A percentile compares a stretch with the other conserved stretches of the same genome.
Evolutionary conservation across 2,329 filamentous ascomycete genomes (phyloP).

Genomic region (Aspergillus awamori): DNA sequence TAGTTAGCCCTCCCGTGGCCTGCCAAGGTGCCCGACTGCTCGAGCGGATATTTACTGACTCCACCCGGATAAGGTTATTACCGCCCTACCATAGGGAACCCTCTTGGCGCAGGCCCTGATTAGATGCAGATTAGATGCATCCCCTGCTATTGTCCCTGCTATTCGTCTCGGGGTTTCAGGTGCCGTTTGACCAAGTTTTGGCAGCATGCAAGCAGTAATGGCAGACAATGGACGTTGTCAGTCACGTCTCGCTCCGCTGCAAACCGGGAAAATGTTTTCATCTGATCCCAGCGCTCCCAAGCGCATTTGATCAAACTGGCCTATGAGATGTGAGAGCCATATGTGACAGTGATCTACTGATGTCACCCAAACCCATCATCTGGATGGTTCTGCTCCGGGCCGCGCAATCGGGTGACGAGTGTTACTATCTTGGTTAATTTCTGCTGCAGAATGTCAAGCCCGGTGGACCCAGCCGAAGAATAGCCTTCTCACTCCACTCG

Average conservation of each 20-base stretch:
- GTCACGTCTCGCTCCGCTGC: not conserved
- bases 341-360: not conserved
- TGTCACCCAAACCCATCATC: not conserved
- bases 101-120: not conserved
- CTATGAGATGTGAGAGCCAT: not conserved
- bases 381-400: not conserved
- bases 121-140: not conserved
- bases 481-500: not conserved
- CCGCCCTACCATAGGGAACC: not conserved
- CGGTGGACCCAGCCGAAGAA: not conserved
- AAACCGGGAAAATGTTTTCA: not conserved
- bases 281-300: not conserved
- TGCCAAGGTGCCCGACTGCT: not conserved
- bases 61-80: conserved; percentile 9
- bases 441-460: conserved; percentile 6
- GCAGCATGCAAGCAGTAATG: no score
- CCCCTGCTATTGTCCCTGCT: not conserved
- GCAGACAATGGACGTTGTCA: no score
- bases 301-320: not conserved
- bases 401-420: conserved; percentile 10
- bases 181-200: no score
- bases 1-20: not conserved
- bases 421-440: not conserved
- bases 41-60: not conserved
- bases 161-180: no score